Evolutionary conservation across 805 yeast genomes (phyloP).

Genomic region (Cyberlindnera americana): DNA sequence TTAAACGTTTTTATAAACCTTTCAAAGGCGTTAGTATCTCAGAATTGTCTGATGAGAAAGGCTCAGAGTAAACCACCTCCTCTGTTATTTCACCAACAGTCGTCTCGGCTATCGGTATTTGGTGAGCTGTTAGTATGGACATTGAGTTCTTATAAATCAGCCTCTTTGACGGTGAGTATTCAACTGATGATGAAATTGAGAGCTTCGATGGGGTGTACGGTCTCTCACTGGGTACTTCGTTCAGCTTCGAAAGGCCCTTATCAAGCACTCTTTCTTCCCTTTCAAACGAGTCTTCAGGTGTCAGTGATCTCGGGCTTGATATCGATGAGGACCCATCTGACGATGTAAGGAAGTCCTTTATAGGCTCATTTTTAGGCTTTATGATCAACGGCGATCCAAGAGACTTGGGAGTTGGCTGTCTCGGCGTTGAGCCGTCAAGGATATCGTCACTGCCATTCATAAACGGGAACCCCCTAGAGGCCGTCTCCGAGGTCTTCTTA

Average conservation of each 20-base stretch:
- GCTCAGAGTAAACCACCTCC: slow-evolving; percentile 25
- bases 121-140: slow-evolving; percentile 14
- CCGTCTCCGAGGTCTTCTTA: neutral
- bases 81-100: slow-evolving; percentile 24
- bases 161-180: slow-evolving; percentile 18
- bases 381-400: slow-evolving; percentile 5
- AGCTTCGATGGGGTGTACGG: slow-evolving; percentile 7
- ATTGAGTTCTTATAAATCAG: slow-evolving; percentile 18
- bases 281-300: slow-evolving; percentile 25
- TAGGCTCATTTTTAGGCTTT: neutral
- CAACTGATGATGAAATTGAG: slow-evolving; percentile 2
- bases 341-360: neutral
- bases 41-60: slow-evolving; percentile 11
- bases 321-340: too few species aligned
- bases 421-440: slow-evolving; percentile 15
- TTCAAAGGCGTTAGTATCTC: slow-evolving; percentile 11
- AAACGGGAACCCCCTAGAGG: neutral
- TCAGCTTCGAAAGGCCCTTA: slow-evolving; percentile 8
- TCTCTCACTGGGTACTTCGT: slow-evolving; percentile 2
- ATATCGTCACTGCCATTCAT: too few species aligned
- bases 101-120: slow-evolving; percentile 5
- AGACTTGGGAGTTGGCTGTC: slow-evolving; percentile 7
- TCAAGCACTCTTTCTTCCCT: slow-evolving; percentile 20
- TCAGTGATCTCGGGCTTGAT: slow-evolving; percentile 8
- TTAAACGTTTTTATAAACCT: too few species aligned